phyloP scores from a whole-genome alignment of 441 rosid genomes.

The Flueggea neowawraea region DNA sequence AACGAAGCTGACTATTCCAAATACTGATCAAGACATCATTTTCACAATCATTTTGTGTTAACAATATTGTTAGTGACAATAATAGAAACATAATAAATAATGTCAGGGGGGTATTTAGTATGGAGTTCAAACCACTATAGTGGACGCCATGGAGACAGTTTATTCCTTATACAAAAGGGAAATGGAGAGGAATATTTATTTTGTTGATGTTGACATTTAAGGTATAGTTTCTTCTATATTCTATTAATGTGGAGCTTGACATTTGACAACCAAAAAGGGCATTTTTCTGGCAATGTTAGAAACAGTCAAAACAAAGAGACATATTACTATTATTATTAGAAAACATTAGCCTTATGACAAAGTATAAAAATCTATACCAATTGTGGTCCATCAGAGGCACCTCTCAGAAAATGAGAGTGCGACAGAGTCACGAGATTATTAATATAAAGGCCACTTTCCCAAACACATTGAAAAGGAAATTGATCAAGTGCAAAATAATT shows the following conservation, averaged over 20 bases:
- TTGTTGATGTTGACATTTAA: constrained; percentile 23
- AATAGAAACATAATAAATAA: too few species aligned
- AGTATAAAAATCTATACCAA: not conserved
- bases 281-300: constrained; percentile 9
- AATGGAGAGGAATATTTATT: constrained; percentile 3
- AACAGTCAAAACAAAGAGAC: constrained; percentile 18
- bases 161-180: constrained; percentile 16
- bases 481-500: not conserved
- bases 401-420: constrained; percentile 17
- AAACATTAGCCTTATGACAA: not conserved
- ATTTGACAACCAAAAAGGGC: constrained; percentile 18
- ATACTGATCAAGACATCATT: not conserved
- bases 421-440: constrained; percentile 18
- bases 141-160: constrained; percentile 10
- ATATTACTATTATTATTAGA: not conserved
- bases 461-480: constrained; percentile 3
- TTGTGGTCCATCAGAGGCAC: constrained; percentile 26
- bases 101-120: not conserved
- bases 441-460: too few species aligned
- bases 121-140: constrained; percentile 1
- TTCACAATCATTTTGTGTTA: not conserved
- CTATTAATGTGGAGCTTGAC: constrained; percentile 21
- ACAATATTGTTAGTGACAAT: too few species aligned
- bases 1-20: constrained; percentile 10
- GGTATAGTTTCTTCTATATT: constrained; percentile 14